Conservation (phyloP, 495 filamentous ascomycete species). For the Talaromyces wortmannii region DNA sequence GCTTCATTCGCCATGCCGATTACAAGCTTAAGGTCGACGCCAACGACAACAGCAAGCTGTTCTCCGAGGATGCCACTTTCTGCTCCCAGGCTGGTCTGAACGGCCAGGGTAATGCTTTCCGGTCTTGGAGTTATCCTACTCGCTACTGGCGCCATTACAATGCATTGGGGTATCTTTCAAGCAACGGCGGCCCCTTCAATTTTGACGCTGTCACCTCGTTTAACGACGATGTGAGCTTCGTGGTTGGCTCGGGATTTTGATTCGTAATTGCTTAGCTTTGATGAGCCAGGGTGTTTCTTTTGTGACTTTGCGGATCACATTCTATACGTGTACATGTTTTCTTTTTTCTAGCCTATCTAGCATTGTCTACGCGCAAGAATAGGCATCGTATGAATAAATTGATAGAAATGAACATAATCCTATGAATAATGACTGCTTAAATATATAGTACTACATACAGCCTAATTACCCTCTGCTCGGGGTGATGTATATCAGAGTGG, state of each 20-base stretch:
- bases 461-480: no score
- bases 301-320: no score
- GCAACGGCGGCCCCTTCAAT: constrained; percentile 42
- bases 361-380: no score
- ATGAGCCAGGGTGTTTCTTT: no score
- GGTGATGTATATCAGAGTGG: no score
- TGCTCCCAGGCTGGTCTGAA: constrained; percentile 39
- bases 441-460: no score
- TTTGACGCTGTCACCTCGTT: constrained; percentile 41
- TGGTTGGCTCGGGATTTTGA: constrained; percentile 37
- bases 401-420: no score
- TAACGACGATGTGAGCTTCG: constrained; percentile 45
- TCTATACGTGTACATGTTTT: no score
- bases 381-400: no score
- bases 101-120: constrained; percentile 38
- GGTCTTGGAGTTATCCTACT: constrained; percentile 53
- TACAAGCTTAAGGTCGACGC: constrained; percentile 39
- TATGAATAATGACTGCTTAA: no score
- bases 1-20: constrained; percentile 44
- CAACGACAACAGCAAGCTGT: constrained; percentile 43
- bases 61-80: constrained; percentile 50
- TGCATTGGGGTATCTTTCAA: constrained; percentile 37
- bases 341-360: no score
- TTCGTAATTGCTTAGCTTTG: constrained; percentile 6
- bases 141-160: constrained; percentile 46